Evolutionary conservation across 495 filamentous ascomycete genomes (phyloP).

Genomic region (Neurospora sp.): DNA sequence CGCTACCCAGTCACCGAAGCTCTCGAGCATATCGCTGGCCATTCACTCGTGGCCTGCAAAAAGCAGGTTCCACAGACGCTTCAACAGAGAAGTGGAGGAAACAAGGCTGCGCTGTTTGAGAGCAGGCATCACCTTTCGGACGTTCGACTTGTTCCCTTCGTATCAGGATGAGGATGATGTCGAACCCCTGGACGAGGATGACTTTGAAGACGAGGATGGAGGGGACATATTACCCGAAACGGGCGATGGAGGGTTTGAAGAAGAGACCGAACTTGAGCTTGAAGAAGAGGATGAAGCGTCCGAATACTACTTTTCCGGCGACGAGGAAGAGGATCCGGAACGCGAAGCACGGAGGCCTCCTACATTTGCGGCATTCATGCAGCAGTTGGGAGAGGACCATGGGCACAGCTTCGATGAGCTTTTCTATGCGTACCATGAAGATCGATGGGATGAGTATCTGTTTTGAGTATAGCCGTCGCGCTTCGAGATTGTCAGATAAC

Average conservation of each 20-base stretch:
- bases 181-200: conserved; percentile 9
- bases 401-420: conserved; percentile 24
- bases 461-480: conserved; percentile 10
- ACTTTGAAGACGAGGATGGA: conserved; percentile 8
- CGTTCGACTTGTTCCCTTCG: conserved; percentile 21
- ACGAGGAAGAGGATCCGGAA: conserved; percentile 24
- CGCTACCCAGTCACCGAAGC: conserved; percentile 5
- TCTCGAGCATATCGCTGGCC: conserved; percentile 19
- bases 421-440: conserved; percentile 26
- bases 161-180: conserved; percentile 25
- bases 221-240: conserved; percentile 1
- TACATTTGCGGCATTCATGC: conserved; percentile 21
- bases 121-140: conserved; percentile 20
- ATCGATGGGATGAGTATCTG: conserved; percentile 28
- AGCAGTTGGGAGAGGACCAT: conserved; percentile 22
- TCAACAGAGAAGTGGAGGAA: conserved; percentile 20
- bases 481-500: not conserved
- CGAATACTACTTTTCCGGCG: conserved; percentile 25
- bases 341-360: conserved; percentile 20
- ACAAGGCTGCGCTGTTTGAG: conserved; percentile 13
- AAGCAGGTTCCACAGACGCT: conserved; percentile 20
- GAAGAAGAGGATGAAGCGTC: conserved; percentile 29
- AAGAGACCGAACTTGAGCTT: conserved; percentile 18
- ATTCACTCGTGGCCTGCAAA: conserved; percentile 29
- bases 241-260: not conserved